Base-by-base conservation (phyloP, 805 yeast genomes). In the Danielozyma ontarioensis region DNA sequence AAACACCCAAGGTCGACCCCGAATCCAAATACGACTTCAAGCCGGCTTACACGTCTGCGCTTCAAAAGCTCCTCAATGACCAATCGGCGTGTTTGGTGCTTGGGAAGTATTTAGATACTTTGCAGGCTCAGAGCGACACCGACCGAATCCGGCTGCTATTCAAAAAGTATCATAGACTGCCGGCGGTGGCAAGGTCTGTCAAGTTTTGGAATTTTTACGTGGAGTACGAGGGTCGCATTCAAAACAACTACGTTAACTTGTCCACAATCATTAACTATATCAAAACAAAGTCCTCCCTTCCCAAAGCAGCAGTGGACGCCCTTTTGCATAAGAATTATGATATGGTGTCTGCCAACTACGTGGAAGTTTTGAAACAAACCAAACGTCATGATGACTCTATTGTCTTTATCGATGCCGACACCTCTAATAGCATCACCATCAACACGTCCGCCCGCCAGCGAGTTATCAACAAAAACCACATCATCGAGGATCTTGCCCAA, bases 191-290 rank as follows among this genome's bases (percentile, higher is more conserved):
- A 28, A 46, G 57, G 4, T 70, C 77, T 1, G 53, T 55, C 4
- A 45, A 64, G 14, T 83, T 78, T 44, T 82, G 88, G 88, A 48
- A 55, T 8, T 66, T 69, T 25, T 77, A 59, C 39, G 68, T 80
- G 39, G 72, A 74, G 29, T 76, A 72, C 45, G 82, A 80, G 40
- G 66, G 57, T 5, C 12, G 64, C 15, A 33, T 44, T 1, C 62
- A 62, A 30, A 55, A 62, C 13, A 76, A 78, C 39, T 56, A 64
- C 19, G 50, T 50, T 17, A 72, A 74, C 39, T 41, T 80, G 17
- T 55, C 64, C 14, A 63, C 57, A 27, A 59, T 80, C 12, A 57
- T 78, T 10, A 51, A 60, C 13, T 62, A 69, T 25, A 46, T 81
- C 22, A 72, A 72, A 21, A 51, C 46, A 3, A 48, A 64, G 13